Conservation (phyloP, 352 stramenopile genomes). For the Aphanomyces stellatus region DNA sequence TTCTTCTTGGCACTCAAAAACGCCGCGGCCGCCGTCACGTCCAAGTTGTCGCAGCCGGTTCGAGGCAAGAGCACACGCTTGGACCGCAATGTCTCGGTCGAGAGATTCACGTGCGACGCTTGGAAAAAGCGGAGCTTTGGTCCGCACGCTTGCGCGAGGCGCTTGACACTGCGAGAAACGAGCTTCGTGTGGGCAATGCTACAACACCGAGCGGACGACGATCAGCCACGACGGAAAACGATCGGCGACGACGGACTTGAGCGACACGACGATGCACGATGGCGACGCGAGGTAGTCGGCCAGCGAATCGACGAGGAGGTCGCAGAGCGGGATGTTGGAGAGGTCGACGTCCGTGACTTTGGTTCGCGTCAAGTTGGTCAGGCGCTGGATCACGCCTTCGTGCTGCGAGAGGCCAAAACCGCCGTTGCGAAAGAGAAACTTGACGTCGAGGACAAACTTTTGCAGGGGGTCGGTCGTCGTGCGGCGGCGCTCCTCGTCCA, state of each 20-base stretch:
- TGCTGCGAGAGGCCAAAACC: conserved; percentile 59
- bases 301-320: conserved; percentile 52
- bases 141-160: conserved; percentile 36
- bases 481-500: conserved; percentile 55
- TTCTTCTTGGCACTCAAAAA: conserved; percentile 47
- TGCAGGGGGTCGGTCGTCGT: conserved; percentile 57
- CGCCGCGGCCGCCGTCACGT: conserved; percentile 42
- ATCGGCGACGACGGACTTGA: conserved; percentile 26
- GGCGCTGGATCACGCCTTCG: conserved; percentile 41
- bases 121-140: conserved; percentile 35
- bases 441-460: conserved; percentile 54
- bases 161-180: conserved; percentile 32
- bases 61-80: conserved; percentile 24
- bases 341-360: conserved; percentile 39
- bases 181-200: conserved; percentile 36
- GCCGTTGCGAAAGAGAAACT: conserved; percentile 43
- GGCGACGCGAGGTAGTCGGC: conserved; percentile 43
- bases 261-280: conserved; percentile 32
- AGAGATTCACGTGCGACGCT: conserved; percentile 36
- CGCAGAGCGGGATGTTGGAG: conserved; percentile 40
- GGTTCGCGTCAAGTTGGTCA: conserved; percentile 34
- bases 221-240: conserved; percentile 7
- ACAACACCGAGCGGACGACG: neutral
- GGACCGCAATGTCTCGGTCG: conserved; percentile 27
- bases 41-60: conserved; percentile 44